These are phyloP conservation scores for Hirsutella minnesotensis DNA, from an alignment of 2,329 filamentous ascomycete species.

Conservation along the genomic window DNA sequence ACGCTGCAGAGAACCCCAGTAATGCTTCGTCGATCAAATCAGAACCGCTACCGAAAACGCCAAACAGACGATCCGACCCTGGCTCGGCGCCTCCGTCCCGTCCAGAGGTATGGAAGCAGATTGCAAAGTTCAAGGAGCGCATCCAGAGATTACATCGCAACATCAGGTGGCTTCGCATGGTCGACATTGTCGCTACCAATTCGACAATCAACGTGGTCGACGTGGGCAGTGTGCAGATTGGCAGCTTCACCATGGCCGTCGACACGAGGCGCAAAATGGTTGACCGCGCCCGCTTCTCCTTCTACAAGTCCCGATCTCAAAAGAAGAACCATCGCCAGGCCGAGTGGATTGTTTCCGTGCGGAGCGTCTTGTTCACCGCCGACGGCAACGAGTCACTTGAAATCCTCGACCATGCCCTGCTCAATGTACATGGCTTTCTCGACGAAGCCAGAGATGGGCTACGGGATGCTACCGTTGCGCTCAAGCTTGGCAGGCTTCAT, in stretches of 20 bases:
- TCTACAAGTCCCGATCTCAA: slow-evolving; percentile 52
- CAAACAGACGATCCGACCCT: slow-evolving; percentile 2
- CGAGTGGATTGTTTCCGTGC: slow-evolving; percentile 83
- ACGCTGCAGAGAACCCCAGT: slow-evolving; percentile 13
- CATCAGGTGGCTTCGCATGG: slow-evolving; percentile 77
- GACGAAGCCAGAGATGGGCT: slow-evolving; percentile 78
- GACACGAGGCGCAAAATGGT: slow-evolving; percentile 89
- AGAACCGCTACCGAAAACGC: slow-evolving; percentile 5
- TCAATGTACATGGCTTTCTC: slow-evolving; percentile 86
- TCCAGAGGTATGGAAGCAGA: slow-evolving; percentile 67
- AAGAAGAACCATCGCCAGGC: slow-evolving; percentile 54
- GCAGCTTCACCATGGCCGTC: slow-evolving; percentile 73
- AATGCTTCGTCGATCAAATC: slow-evolving; percentile 6
- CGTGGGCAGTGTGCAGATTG: slow-evolving; percentile 75
- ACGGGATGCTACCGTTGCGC: slow-evolving; percentile 75
- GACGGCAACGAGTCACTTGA: slow-evolving; percentile 78
- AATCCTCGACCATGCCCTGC: slow-evolving; percentile 71
- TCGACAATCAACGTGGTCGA: slow-evolving; percentile 66
- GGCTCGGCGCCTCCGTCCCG: slow-evolving; percentile 24
- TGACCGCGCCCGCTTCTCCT: slow-evolving; percentile 79
- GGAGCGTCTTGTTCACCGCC: slow-evolving; percentile 80
- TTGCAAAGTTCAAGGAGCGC: slow-evolving; percentile 70
- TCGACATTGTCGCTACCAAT: slow-evolving; percentile 78
- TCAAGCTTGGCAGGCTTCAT: slow-evolving; percentile 85
- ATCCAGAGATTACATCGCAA: slow-evolving; percentile 79